These are phyloP conservation scores for Chaetomidium leptoderma DNA, from an alignment of 495 filamentous ascomycete species.

Conservation along the genomic window DNA sequence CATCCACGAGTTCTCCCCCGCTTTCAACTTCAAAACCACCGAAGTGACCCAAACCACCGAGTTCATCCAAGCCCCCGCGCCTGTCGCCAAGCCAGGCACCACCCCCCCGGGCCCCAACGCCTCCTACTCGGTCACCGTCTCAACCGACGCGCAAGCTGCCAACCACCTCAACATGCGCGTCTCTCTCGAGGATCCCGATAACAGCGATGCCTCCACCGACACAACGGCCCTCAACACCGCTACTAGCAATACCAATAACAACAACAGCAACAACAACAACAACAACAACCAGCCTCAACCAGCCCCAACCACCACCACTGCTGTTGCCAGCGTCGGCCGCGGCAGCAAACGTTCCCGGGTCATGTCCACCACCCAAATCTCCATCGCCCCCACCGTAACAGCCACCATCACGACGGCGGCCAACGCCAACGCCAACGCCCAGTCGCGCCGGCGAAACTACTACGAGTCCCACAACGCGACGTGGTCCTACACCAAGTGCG, in stretches of 20 bases:
- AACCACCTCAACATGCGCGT: constrained; percentile 13
- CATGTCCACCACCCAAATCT: constrained; percentile 5
- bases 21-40: constrained; percentile 55
- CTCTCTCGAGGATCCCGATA: constrained; percentile 22
- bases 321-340: not conserved
- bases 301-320: not conserved
- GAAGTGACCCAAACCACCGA: constrained; percentile 51
- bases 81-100: constrained; percentile 21
- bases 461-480: constrained; percentile 50
- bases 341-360: not conserved
- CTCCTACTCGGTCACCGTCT: constrained; percentile 48
- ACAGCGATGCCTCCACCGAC: not conserved
- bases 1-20: constrained; percentile 13
- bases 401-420: not conserved
- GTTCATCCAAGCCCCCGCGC: constrained; percentile 26
- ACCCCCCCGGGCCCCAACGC: constrained; percentile 19
- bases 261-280: no score
- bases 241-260: no score
- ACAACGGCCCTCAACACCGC: not conserved
- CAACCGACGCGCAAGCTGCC: constrained; percentile 29
- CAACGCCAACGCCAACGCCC: constrained; percentile 3
- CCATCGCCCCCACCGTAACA: constrained; percentile 11
- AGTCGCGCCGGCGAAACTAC: constrained; percentile 21
- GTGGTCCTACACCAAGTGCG: constrained; percentile 78
- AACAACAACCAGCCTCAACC: not conserved